Base-by-base conservation (phyloP, 225 moss, liverwort and hornwort species). In the Sphagnum contortum region DNA sequence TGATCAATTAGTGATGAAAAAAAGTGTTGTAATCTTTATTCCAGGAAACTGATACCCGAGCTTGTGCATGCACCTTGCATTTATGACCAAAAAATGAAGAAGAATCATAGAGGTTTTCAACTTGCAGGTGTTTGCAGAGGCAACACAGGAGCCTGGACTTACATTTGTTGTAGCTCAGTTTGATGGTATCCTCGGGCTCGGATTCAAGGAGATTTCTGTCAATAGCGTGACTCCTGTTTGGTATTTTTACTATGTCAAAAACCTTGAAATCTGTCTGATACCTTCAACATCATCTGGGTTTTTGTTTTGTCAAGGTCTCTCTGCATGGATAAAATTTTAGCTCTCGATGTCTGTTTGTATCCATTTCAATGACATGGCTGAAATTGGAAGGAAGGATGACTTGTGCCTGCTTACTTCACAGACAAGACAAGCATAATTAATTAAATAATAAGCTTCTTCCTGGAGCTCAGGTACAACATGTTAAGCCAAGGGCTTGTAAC, bases 161-260 rank as follows among this genome's bases (percentile, higher is more conserved):
- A 76, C 88, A 0, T 94, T 94, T 54, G 64, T 90, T 29, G 88
- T 86, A 63, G 90, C 93, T 6, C 90, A 90, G 66, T 90, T 94
- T 60, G 93, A 94, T 68, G 93, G 93, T 7, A 87, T 94, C 61
- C 80, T 94, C 47, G 93, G 93, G 60, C 74, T 94, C 70, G 90
- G 90, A 9, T 94, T 94, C 47, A 76, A 90, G 79, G 93, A 94
- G 76, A 94, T 94, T 5, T 90, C 93, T 50, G 88, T 94, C 4
- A 66, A 87, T 52, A 76, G 90, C 73, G 93, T 94, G 29, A 90
- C 86, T 9, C 93, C 93, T 65, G 80, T 79, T 6, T 94, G 93
- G 93, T 94, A 70, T 65, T 29, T 29, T 29, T 29, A 29, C 29
- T 29, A 29, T 29, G 0, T 29, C 29, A 29, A 29, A 29, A 29